Evolutionary conservation across 192 early-diverging fungal species (phyloP), one percentile per base, ranked within the genome.

Genomic region (Rhizophagus sp.): DNA sequence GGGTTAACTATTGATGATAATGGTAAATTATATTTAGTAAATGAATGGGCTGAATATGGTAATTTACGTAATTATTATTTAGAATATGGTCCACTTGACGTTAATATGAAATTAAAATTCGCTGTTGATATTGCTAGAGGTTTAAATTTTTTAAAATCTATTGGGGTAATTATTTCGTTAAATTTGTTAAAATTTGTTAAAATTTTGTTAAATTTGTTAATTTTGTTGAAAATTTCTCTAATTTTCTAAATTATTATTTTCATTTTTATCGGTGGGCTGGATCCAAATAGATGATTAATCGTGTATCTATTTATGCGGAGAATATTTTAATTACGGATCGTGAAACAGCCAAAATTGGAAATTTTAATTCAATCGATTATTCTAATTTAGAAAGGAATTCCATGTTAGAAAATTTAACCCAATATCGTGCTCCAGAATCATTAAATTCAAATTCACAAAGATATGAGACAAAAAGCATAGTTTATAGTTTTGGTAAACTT

Each of bases 71-170:
- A 78, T 67, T 86, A 41, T 41, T 41, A 41, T 82, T 78, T 83
- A 82, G 39, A 72, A 64, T 83, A 77, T 67, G 30, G 52, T 3
- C 4, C 44, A 47, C 44, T 62, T 25, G 33, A 25, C 27, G 19
- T 62, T n/a, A 50, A 41, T 15, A 67, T 79, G 36, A 86, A 86
- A 47, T 62, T 86, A 66, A 49, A 73, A 39, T 70, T 86, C 24
- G 85, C 85, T 2, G 66, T 80, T 11, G 85, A 86, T 49, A 78
- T 84, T 8, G 67, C 81, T 4, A 70, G 82, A 34, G 85, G 83
- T 15, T 72, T 86, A 49, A 82, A 73, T 75, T 86, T 86, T 63
- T 81, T 86, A 61, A 82, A 81, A 7, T 70, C 81, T 57, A 80
- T 83, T 34, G 67, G 10, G 44, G 44, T 47, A 47, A 12, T 47